A percentile compares a stretch with the other conserved stretches of the same genome.
Evolutionary conservation across 1,284 basidiomycete genomes (phyloP).

Genomic region (Heimioporus punctisporus): DNA sequence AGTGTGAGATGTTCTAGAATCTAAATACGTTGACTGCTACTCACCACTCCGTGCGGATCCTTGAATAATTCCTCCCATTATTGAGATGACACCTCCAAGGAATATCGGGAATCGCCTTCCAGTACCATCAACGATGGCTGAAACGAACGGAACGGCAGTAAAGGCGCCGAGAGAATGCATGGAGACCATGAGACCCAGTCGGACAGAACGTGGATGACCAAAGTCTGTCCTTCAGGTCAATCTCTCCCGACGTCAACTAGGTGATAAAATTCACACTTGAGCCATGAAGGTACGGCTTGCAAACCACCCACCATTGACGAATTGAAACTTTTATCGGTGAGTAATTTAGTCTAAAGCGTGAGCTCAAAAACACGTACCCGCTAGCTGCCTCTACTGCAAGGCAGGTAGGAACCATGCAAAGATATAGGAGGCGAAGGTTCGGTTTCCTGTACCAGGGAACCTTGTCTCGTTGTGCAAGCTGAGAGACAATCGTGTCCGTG

Average conservation of each 20-base stretch:
- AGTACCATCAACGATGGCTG: conserved; percentile 6
- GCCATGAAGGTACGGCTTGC: conserved; percentile 20
- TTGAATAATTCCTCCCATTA: conserved; percentile 12
- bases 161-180: conserved; percentile 14
- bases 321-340: conserved; percentile 10
- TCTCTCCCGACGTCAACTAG: neutral
- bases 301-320: conserved; percentile 18
- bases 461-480: conserved; percentile 2
- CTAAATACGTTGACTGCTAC: neutral
- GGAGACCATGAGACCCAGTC: conserved; percentile 11
- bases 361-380: neutral
- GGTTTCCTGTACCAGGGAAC: conserved; percentile 3
- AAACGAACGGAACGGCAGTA: conserved; percentile 9
- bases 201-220: conserved; percentile 14
- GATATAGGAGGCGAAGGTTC: conserved; percentile 2
- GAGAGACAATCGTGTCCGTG: neutral
- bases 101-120: conserved; percentile 17
- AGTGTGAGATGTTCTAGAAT: no score
- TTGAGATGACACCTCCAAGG: neutral
- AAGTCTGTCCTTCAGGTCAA: conserved; percentile 10
- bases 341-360: no score
- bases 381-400: neutral
- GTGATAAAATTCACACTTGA: conserved; percentile 10
- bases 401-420: conserved; percentile 2
- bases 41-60: conserved; percentile 9